Evolutionary conservation across 176 grass and related monocot species (phyloP).

Genomic region (Musa itinerans): DNA sequence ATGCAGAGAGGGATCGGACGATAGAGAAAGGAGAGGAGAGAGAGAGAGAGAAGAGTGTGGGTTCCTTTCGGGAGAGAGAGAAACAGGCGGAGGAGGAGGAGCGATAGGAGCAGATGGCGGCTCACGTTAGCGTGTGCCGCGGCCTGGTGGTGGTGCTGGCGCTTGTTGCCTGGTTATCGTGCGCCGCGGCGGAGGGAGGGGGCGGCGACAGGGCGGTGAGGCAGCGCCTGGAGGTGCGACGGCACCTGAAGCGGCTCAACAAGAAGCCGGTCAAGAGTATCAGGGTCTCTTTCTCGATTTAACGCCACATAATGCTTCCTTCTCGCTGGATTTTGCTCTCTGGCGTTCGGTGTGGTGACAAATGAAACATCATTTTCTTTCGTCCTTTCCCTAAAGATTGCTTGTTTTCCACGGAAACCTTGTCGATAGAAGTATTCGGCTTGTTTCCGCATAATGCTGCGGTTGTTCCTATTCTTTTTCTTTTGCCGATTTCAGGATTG

Average conservation of each 20-base stretch:
- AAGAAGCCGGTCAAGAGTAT: neutral
- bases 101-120: neutral
- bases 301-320: neutral
- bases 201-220: neutral
- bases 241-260: constrained; percentile 10
- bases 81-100: neutral
- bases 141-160: neutral
- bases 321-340: neutral
- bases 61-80: neutral
- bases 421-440: neutral
- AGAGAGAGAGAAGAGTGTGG: neutral
- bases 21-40: neutral
- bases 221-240: constrained; percentile 9
- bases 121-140: neutral
- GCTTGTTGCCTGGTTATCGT: neutral
- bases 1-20: no score
- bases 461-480: neutral
- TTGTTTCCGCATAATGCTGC: neutral
- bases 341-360: neutral
- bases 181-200: neutral
- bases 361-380: neutral
- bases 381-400: neutral
- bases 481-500: neutral
- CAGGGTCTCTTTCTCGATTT: neutral
- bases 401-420: neutral